Conservation (phyloP, 768 basidiomycete species). For the Suillus plorans region DNA sequence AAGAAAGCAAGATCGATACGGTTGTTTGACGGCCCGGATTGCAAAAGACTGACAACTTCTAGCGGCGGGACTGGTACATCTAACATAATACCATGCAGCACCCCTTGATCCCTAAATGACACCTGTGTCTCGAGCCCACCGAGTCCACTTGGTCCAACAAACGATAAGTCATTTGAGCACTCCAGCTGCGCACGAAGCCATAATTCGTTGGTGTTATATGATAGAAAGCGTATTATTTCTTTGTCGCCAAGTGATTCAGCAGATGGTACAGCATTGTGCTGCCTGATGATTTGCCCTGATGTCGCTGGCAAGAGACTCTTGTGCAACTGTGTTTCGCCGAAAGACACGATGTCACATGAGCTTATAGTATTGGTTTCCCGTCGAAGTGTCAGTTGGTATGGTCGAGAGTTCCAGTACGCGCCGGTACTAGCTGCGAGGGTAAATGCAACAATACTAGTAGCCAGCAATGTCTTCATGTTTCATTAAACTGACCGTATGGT, state of each 20-base stretch:
- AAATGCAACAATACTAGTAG: background rate
- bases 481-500: too few species aligned
- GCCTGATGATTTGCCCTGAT: background rate
- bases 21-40: constrained; percentile 62
- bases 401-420: background rate
- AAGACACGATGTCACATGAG: background rate
- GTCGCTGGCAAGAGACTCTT: background rate
- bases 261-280: background rate
- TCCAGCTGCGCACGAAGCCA: constrained; percentile 17
- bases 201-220: background rate
- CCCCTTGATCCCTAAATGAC: background rate
- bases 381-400: constrained; percentile 1
- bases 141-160: background rate
- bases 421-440: background rate
- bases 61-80: constrained; percentile 40
- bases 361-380: background rate
- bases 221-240: constrained; percentile 1
- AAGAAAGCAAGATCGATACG: constrained; percentile 78
- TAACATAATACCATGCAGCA: constrained; percentile 1
- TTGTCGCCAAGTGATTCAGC: background rate
- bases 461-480: background rate
- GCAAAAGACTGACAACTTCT: constrained; percentile 54
- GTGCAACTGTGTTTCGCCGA: background rate
- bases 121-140: constrained; percentile 7
- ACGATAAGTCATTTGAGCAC: constrained; percentile 25